These are phyloP conservation scores for Linaria vulgaris DNA, from an alignment of 257 asterid species.

Conservation along the genomic window DNA sequence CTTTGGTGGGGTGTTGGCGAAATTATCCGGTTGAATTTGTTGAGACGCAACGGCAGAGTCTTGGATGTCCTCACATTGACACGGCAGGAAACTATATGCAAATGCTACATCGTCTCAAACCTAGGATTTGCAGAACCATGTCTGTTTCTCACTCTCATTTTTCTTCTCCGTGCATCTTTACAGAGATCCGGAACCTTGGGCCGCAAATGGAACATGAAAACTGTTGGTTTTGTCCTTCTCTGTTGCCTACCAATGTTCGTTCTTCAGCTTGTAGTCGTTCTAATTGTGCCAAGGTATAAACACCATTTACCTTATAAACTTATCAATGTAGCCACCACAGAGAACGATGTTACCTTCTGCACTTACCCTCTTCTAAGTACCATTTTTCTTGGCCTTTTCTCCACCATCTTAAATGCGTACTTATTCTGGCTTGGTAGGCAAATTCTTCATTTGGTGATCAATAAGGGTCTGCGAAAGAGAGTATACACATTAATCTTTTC, in stretches of 20 bases:
- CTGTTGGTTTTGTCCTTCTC: slow-evolving; percentile 55
- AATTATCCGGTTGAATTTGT: slow-evolving; percentile 52
- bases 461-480: slow-evolving; percentile 78
- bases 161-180: slow-evolving; percentile 76
- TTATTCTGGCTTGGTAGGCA: slow-evolving; percentile 68
- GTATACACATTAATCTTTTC: slow-evolving; percentile 63
- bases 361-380: slow-evolving; percentile 79
- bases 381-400: slow-evolving; percentile 65
- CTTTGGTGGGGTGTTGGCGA: slow-evolving; percentile 86
- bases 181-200: slow-evolving; percentile 60
- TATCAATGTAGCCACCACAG: slow-evolving; percentile 38
- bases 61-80: slow-evolving; percentile 48
- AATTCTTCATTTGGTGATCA: slow-evolving; percentile 67
- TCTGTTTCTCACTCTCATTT: slow-evolving; percentile 61
- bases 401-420: slow-evolving; percentile 52
- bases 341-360: slow-evolving; percentile 49
- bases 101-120: slow-evolving; percentile 74
- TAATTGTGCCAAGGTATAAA: slow-evolving; percentile 45
- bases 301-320: slow-evolving; percentile 64
- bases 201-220: slow-evolving; percentile 68
- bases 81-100: slow-evolving; percentile 85
- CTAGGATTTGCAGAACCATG: slow-evolving; percentile 89
- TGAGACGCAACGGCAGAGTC: slow-evolving; percentile 55
- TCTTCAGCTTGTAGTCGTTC: slow-evolving; percentile 63
- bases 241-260: slow-evolving; percentile 65